Conservation (phyloP, 768 basidiomycete species). For the Leccinum olivaceopallidum region DNA sequence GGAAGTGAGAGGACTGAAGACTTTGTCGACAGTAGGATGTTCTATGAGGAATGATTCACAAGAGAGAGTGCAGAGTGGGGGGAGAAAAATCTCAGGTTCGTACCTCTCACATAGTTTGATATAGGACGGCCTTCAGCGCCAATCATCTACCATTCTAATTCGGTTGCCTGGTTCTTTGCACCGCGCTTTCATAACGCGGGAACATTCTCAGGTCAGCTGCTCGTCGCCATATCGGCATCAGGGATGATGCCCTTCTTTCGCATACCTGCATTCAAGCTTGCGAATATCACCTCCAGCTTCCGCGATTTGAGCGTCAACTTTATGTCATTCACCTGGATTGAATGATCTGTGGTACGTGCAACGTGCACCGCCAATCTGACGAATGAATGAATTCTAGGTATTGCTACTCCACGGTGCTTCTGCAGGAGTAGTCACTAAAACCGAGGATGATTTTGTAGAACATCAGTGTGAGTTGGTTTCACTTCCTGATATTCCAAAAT, state of each 20-base stretch:
- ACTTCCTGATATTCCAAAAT: not conserved
- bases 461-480: not conserved
- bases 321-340: not conserved
- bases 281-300: not conserved
- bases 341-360: not conserved
- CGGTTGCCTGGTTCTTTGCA: not conserved
- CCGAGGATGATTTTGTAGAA: not conserved
- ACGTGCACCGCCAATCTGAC: not conserved
- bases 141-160: not conserved
- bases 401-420: not conserved
- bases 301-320: not conserved
- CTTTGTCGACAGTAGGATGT: not conserved
- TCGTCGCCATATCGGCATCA: not conserved
- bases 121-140: not conserved
- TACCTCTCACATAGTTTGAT: not conserved
- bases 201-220: not conserved
- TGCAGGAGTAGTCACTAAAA: not conserved
- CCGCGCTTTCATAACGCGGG: not conserved
- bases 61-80: not conserved
- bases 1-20: not conserved
- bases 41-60: not conserved
- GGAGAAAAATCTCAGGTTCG: not conserved
- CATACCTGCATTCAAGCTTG: conserved; percentile 5
- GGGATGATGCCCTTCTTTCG: conserved; percentile 5
- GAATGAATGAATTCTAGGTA: not conserved